A percentile compares a stretch with the other conserved stretches of the same genome.
Conservation (phyloP, 441 rosid species). For the Daphne laureola region DNA sequence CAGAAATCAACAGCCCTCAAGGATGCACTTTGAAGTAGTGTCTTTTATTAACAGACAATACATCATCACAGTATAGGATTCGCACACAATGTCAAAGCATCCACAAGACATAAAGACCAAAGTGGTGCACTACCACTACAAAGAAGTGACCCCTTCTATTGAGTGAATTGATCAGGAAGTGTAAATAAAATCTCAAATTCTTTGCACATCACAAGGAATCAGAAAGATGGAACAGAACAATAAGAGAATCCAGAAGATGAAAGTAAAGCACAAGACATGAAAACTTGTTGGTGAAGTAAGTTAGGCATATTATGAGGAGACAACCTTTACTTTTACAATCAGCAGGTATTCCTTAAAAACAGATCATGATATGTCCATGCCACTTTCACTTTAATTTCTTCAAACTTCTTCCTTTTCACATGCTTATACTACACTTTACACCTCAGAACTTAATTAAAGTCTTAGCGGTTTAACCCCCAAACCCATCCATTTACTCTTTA, state of each 20-base stretch:
- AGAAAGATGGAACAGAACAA: constrained; percentile 9
- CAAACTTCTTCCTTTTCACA: constrained; percentile 7
- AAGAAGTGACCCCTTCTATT: constrained; percentile 15
- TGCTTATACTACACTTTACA: constrained; percentile 6
- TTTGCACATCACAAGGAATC: constrained; percentile 18
- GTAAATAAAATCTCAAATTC: constrained; percentile 29
- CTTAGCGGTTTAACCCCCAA: not conserved
- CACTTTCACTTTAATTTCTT: constrained; percentile 18
- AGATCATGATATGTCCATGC: constrained; percentile 8
- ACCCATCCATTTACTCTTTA: constrained; percentile 2
- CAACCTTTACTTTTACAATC: constrained; percentile 20
- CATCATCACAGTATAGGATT: too few species aligned
- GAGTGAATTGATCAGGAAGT: constrained; percentile 10
- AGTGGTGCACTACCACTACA: constrained; percentile 10
- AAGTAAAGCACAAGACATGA: constrained; percentile 9
- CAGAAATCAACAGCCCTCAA: too few species aligned
- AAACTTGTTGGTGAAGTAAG: constrained; percentile 22
- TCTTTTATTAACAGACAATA: too few species aligned
- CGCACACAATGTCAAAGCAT: too few species aligned
- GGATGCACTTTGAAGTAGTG: too few species aligned
- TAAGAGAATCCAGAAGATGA: constrained; percentile 24
- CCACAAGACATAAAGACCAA: not conserved
- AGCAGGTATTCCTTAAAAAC: constrained; percentile 24
- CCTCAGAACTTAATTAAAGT: constrained; percentile 5
- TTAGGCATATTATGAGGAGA: constrained; percentile 19